Base-by-base conservation (phyloP, 495 filamentous ascomycete genomes). In the Xanthoparmelia taractica region DNA sequence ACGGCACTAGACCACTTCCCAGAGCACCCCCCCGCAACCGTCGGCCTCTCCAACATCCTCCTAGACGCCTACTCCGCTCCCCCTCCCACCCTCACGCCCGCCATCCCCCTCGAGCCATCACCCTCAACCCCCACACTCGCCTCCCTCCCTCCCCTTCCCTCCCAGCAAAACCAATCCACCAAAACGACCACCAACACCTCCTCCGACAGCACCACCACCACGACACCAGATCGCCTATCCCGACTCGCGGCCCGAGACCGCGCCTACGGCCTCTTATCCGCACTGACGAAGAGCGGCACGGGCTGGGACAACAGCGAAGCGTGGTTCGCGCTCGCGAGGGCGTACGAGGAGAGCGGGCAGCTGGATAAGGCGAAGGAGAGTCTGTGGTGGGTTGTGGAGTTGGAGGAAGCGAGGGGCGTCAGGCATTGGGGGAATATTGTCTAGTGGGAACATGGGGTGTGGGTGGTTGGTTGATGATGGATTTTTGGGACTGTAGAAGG, bases 221-320 rank as follows among this genome's bases (percentile, higher is more conserved):
- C n/a, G n/a, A n/a, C n/a, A n/a, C 36, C 55, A 57, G 55, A 59
- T 1, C 56, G 54, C 62, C 4, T 73, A 71, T 55, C 78, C 78
- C 11, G 72, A 76, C 52, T 75, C 72, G 48, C 76, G 64, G 76
- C 78, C 7, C 75, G 76, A 47, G 92, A 97, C 70, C 82, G 95
- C 25, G 94, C 95, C 1, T 90, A 90, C 69, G 86, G 84, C 17
- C 79, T 97, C 50, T 82, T 98, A 0, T 87, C 85, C 11, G 80
- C 82, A 3, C 79, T 97, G 60, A 96, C 91, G 3, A 92, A 89
- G 75, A 81, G 89, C 4, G 91, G 92, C n/a, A 79, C 75, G 34
- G 92, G 91, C 8, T 97, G 95, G 95, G 90, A 96, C 72, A 83
- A 86, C 69, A 85, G 86, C n/a, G 94, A 96, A 71, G 94, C 92